A percentile compares a stretch with the other conserved stretches of the same genome.
Conservation (phyloP, 2,329 filamentous ascomycete genomes). For the Cladosporium sp. region DNA sequence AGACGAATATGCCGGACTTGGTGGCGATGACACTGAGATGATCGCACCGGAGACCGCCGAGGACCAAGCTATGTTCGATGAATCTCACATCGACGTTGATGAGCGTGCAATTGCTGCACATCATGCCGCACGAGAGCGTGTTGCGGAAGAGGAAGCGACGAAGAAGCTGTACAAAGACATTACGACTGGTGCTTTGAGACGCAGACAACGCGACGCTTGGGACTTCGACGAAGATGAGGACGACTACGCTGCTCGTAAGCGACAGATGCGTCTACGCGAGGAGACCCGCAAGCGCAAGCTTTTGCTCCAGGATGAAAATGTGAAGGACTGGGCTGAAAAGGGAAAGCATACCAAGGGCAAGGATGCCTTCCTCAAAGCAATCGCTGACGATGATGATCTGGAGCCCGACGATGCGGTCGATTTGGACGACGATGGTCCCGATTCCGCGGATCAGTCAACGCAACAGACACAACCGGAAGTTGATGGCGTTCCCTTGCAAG, state of each 20-base stretch:
- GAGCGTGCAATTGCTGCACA: slow-evolving; percentile 79
- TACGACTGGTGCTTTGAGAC: slow-evolving; percentile 79
- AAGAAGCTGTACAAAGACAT: slow-evolving; percentile 91
- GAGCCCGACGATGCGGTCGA: slow-evolving; percentile 63
- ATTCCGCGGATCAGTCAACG: slow-evolving; percentile 30
- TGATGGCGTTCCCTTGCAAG: slow-evolving; percentile 18
- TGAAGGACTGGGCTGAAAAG: slow-evolving; percentile 66
- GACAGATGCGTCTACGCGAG: slow-evolving; percentile 77
- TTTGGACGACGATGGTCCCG: slow-evolving; percentile 54
- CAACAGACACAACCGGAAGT: slow-evolving; percentile 21
- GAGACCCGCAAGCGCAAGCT: slow-evolving; percentile 90
- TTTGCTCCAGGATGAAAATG: slow-evolving; percentile 79
- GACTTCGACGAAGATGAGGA: slow-evolving; percentile 82
- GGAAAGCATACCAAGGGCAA: slow-evolving; percentile 58
- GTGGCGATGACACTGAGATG: slow-evolving; percentile 69
- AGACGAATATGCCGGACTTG: slow-evolving; percentile 93
- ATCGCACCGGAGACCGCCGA: slow-evolving; percentile 70
- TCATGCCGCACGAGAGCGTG: slow-evolving; percentile 76
- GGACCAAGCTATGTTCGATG: slow-evolving; percentile 85
- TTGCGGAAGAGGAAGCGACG: slow-evolving; percentile 78
- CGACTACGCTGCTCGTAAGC: slow-evolving; percentile 67
- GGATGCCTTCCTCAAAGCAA: slow-evolving; percentile 81
- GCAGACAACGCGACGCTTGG: slow-evolving; percentile 67
- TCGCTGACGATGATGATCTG: slow-evolving; percentile 71
- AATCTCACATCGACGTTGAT: slow-evolving; percentile 69